Base-by-base conservation (phyloP, 257 asterid genomes). In the Gentiana dahurica region DNA sequence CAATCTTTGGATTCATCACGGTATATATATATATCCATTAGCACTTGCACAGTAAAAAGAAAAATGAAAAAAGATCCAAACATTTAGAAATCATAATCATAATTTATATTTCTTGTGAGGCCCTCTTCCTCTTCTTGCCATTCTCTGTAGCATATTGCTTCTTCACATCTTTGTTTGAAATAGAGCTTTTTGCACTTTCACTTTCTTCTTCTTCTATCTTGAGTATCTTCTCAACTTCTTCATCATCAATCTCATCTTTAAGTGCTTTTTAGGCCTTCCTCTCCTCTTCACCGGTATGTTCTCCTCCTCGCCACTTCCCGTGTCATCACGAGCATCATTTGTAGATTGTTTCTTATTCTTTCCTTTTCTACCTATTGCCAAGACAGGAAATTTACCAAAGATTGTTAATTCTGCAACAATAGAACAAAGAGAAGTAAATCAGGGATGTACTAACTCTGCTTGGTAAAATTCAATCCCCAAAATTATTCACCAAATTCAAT, bases 301-400 rank as follows among this genome's bases (percentile, higher is more conserved):
- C 65, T 82, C 96, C 44, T 85, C 95, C 66, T 85, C 94, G 8
- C 82, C 90, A 49, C 88, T 82, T 66, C 75, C 81, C 61, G 58
- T 49, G 54, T 79, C 83, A 8, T 76, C 92, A 34, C 73, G 80
- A 64, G 64, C 65, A 50, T 71, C 67, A 60, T 48, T 49, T 49
- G 60, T 66, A 3, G 68, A 55, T 36, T 79, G 81, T 53, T 82
- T 85, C 82, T 81, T 88, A 67, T 81, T 91, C 77, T 82, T 85
- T 63, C 93, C 93, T 73, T 86, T 80, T 79, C 88, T 75, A 52
- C 95, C 90, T 95, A 88, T 85, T 64, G 13, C 74, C 39, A 52
- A 65, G 55, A 53, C 62, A 43, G 53, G 52, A 57, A 71, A 6
- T 73, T 56, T 34, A 70, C 48, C 49, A 63, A 50, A 60, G 36